Percentiles rank a stretch among this genome's conserved stretches.
Evolutionary conservation across 2,329 filamentous ascomycete genomes (phyloP).

Genomic region (Diaporthe destruens): DNA sequence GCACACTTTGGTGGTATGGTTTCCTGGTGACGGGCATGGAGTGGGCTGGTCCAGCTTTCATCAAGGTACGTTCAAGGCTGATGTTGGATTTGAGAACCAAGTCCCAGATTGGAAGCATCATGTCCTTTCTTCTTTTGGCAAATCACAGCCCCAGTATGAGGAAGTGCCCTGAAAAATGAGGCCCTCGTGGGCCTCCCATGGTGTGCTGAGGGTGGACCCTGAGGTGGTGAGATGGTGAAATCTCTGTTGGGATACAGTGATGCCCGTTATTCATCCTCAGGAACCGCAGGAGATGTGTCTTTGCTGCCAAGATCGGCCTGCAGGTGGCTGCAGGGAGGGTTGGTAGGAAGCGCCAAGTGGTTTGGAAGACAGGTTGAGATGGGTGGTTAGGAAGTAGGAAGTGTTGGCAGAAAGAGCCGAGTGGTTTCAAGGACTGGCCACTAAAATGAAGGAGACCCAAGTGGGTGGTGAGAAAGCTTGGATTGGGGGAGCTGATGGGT

Average conservation of each 20-base stretch:
- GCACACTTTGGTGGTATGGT: constrained; percentile 94
- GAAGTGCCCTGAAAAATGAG: constrained; percentile 6
- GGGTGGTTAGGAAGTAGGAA: no score
- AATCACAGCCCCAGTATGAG: background rate
- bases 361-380: background rate
- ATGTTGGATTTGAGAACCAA: background rate
- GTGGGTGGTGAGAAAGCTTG: background rate
- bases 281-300: background rate
- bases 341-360: background rate
- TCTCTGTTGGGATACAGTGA: background rate
- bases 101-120: background rate
- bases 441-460: background rate
- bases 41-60: constrained; percentile 92
- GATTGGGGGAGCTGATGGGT: background rate
- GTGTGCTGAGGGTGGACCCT: background rate
- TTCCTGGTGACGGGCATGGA: constrained; percentile 94
- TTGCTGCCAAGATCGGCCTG: background rate
- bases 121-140: background rate
- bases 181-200: background rate
- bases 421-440: background rate
- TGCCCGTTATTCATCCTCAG: background rate
- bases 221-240: background rate
- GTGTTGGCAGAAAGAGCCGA: background rate
- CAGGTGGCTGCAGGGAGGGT: background rate
- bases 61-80: constrained; percentile 74